These are phyloP conservation scores for Candida boidinii DNA, from an alignment of 805 yeast genomes.

Conservation along the genomic window DNA sequence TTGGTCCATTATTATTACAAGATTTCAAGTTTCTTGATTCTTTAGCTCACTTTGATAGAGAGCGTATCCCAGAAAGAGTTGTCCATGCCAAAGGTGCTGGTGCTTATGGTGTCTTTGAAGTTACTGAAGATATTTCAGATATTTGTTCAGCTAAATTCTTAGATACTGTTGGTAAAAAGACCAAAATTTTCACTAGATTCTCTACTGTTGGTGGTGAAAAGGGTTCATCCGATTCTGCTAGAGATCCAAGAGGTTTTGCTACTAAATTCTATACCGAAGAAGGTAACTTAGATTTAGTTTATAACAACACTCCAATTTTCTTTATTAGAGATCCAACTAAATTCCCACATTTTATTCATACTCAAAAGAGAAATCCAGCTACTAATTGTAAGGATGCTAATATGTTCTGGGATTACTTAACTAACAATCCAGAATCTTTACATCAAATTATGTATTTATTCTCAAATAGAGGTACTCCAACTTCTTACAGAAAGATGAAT, in stretches of 20 bases:
- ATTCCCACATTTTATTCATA: slow-evolving; percentile 83
- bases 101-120: slow-evolving; percentile 81
- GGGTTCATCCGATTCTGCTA: slow-evolving; percentile 74
- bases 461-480: slow-evolving; percentile 79
- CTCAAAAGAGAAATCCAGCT: slow-evolving; percentile 81
- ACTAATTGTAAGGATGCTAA: slow-evolving; percentile 73
- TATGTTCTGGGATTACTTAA: slow-evolving; percentile 80
- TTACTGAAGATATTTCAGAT: slow-evolving; percentile 77
- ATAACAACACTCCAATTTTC: slow-evolving; percentile 81
- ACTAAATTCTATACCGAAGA: slow-evolving; percentile 76
- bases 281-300: slow-evolving; percentile 79
- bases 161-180: slow-evolving; percentile 69
- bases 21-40: slow-evolving; percentile 77
- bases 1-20: slow-evolving; percentile 72
- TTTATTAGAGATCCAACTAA: slow-evolving; percentile 79
- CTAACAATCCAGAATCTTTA: slow-evolving; percentile 62
- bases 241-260: slow-evolving; percentile 85
- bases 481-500: slow-evolving; percentile 67
- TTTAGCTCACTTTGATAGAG: slow-evolving; percentile 82
- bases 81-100: slow-evolving; percentile 94
- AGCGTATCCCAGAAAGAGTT: slow-evolving; percentile 86
- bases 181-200: slow-evolving; percentile 65
- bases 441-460: slow-evolving; percentile 71
- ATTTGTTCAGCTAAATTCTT: slow-evolving; percentile 64
- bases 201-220: slow-evolving; percentile 84